phyloP scores from a whole-genome alignment of 805 yeast genomes.

The Naumovozyma baii region DNA sequence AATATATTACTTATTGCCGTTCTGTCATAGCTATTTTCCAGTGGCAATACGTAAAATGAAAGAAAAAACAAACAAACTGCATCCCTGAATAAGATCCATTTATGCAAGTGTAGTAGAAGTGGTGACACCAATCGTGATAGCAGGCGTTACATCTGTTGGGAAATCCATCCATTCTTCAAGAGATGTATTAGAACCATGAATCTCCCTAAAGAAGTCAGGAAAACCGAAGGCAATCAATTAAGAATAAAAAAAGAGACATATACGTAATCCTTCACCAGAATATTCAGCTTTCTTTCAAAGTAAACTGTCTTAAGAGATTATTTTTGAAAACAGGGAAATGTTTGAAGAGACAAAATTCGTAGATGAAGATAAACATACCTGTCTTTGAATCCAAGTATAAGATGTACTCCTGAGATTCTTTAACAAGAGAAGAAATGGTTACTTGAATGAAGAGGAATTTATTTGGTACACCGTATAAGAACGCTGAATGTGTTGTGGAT shows the following conservation, averaged over 20 bases:
- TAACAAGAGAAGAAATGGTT: constrained; percentile 45
- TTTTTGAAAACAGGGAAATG: constrained; percentile 26
- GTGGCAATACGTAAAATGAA: not conserved
- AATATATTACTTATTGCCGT: no score
- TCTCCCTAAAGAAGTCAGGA: constrained; percentile 65
- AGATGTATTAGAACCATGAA: constrained; percentile 67
- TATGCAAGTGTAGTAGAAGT: constrained; percentile 45
- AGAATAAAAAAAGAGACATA: constrained; percentile 56
- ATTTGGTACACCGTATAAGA: constrained; percentile 69
- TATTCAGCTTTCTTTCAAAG: constrained; percentile 62
- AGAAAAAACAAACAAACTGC: constrained; percentile 26
- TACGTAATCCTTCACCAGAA: constrained; percentile 55
- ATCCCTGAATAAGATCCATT: constrained; percentile 66
- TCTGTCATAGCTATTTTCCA: no score
- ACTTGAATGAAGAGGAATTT: constrained; percentile 59
- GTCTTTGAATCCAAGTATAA: constrained; percentile 59
- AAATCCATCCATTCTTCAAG: constrained; percentile 37
- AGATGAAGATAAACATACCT: constrained; percentile 63
- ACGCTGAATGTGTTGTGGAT: constrained; percentile 45
- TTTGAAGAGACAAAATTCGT: constrained; percentile 44
- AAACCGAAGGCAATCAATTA: constrained; percentile 70
- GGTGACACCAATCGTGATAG: constrained; percentile 56
- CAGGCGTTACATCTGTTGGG: constrained; percentile 42
- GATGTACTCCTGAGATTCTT: constrained; percentile 78
- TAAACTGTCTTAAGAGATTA: constrained; percentile 46